Percentiles rank a stretch among this genome's conserved stretches.
These are phyloP conservation scores for Phytophthora pluvialis DNA, from an alignment of 352 stramenopile species.

Conservation along the genomic window DNA sequence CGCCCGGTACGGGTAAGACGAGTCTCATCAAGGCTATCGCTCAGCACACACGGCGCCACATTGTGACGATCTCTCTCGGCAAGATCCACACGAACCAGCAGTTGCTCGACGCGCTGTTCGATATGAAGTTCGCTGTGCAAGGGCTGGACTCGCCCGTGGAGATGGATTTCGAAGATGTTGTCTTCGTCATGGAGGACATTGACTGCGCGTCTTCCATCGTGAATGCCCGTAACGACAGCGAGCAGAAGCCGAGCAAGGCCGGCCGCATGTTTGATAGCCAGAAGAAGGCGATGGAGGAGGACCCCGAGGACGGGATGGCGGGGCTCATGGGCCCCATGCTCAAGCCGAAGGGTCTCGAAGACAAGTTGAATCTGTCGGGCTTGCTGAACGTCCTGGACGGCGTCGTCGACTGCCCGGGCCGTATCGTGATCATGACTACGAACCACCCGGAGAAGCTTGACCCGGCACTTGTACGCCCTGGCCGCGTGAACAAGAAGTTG, in stretches of 20 bases:
- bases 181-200: constrained; percentile 93
- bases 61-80: constrained; percentile 75
- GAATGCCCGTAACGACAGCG: constrained; percentile 42
- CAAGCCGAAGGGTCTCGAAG: constrained; percentile 31
- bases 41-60: constrained; percentile 76
- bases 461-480: constrained; percentile 89
- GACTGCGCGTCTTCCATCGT: constrained; percentile 87
- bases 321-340: constrained; percentile 36
- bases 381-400: constrained; percentile 93
- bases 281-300: constrained; percentile 33
- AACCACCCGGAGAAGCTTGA: constrained; percentile 95
- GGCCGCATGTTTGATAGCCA: constrained; percentile 29
- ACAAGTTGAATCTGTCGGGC: constrained; percentile 84
- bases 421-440: constrained; percentile 94
- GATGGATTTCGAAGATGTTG: constrained; percentile 84
- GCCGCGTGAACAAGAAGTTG: constrained; percentile 91
- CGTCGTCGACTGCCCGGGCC: constrained; percentile 87
- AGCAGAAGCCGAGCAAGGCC: constrained; percentile 27
- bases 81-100: constrained; percentile 87
- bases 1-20: constrained; percentile 91
- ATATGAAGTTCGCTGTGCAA: constrained; percentile 68
- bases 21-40: constrained; percentile 90
- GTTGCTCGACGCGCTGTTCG: constrained; percentile 84
- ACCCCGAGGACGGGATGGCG: constrained; percentile 5
- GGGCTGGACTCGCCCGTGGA: constrained; percentile 69